Conservation (phyloP, 139 green algal genomes). For the Chlorella sp. region DNA sequence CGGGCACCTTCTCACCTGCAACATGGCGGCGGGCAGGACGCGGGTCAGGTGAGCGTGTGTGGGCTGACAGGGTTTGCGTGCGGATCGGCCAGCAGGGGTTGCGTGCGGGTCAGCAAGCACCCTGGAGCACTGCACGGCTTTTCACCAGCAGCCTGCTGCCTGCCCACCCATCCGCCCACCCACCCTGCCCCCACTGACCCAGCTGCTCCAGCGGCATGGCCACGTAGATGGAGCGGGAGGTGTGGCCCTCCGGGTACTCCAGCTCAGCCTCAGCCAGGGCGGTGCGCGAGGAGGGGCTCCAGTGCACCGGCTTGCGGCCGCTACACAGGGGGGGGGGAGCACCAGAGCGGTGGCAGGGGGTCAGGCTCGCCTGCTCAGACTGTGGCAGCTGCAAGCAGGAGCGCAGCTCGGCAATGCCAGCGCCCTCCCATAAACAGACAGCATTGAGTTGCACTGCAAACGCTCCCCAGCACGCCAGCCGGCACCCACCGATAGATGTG, state of each 20-base stretch:
- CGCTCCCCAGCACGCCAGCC: too few species aligned
- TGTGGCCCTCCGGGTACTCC: constrained; percentile 98
- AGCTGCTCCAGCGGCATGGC: constrained; percentile 73
- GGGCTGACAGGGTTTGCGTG: too few species aligned
- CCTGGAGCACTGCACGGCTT: neutral
- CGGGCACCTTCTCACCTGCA: constrained; percentile 35
- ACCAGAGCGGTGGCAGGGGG: too few species aligned
- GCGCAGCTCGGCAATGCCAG: neutral
- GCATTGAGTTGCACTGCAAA: too few species aligned
- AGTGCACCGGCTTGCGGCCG: constrained; percentile 97
- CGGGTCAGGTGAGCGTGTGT: too few species aligned
- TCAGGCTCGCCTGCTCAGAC: too few species aligned
- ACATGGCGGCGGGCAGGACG: too few species aligned
- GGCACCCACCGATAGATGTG: constrained; percentile 89
- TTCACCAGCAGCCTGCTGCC: too few species aligned
- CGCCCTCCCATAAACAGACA: too few species aligned
- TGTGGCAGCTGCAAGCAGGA: neutral
- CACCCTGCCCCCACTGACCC: neutral
- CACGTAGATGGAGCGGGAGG: constrained; percentile 89
- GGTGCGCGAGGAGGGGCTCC: constrained; percentile 92
- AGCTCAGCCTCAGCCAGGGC: constrained; percentile 98
- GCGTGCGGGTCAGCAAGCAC: neutral
- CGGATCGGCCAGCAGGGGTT: too few species aligned
- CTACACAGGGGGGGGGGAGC: constrained; percentile 33
- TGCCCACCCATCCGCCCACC: too few species aligned